phyloP scores from a whole-genome alignment of 139 green algal genomes.

The Auxenochlorella protothecoides region DNA sequence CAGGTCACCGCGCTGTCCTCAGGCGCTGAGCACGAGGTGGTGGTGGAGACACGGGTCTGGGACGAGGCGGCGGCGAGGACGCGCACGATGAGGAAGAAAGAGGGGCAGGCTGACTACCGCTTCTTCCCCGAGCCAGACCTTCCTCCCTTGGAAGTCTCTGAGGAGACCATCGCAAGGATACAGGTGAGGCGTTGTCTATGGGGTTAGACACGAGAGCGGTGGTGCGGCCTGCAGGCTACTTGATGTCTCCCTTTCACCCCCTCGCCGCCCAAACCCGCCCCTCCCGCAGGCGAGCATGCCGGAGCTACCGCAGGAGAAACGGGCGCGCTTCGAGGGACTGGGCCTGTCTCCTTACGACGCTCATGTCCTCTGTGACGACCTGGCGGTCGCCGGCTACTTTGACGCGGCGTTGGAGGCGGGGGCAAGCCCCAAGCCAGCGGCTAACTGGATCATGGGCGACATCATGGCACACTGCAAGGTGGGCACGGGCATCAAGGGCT shows the following conservation, averaged over 20 bases:
- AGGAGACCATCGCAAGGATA: conserved; percentile 35
- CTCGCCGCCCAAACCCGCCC: too few relatives aligned
- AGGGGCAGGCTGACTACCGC: conserved; percentile 93
- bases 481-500: not conserved
- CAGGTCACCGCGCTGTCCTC: too few relatives aligned
- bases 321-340: conserved; percentile 52
- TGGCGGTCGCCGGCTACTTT: conserved; percentile 56
- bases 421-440: conserved; percentile 64
- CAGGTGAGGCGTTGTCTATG: conserved; percentile 15
- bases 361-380: conserved; percentile 75
- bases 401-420: conserved; percentile 56
- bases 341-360: conserved; percentile 69
- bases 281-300: conserved; percentile 43
- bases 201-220: too few relatives aligned
- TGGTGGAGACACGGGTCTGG: conserved; percentile 91
- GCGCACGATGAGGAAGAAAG: conserved; percentile 80
- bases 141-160: conserved; percentile 49
- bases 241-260: too few relatives aligned
- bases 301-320: conserved; percentile 66
- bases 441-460: conserved; percentile 95
- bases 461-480: conserved; percentile 75
- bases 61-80: conserved; percentile 74
- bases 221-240: too few relatives aligned
- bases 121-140: conserved; percentile 98
- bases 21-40: conserved; percentile 43